Percentiles rank a stretch among this genome's conserved stretches.
These are phyloP conservation scores for Lotus japonicus DNA, from an alignment of 306 rosid species.

Conservation along the genomic window DNA sequence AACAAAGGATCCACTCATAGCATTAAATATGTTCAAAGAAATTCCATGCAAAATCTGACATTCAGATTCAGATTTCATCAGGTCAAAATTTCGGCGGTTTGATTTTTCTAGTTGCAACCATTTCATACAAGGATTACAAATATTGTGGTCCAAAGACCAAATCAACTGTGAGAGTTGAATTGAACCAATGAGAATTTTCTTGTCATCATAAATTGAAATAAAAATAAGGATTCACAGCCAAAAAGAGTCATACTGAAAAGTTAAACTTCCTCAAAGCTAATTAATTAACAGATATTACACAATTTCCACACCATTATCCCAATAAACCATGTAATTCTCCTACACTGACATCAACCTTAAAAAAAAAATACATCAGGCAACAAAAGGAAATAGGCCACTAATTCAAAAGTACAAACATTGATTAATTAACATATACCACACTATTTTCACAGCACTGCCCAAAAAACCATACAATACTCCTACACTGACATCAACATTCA, in stretches of 20 bases:
- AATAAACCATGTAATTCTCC: too few relatives aligned
- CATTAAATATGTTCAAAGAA: conserved; percentile 4
- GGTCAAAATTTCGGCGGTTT: conserved; percentile 1
- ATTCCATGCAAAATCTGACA: conserved; percentile 6
- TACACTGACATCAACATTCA: conserved; percentile 14
- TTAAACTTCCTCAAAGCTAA: too few relatives aligned
- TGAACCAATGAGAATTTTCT: neutral
- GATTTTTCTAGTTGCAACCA: conserved; percentile 11
- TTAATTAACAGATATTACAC: too few relatives aligned
- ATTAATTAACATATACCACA: neutral
- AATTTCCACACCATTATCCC: too few relatives aligned
- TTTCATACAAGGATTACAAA: neutral
- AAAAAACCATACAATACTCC: neutral
- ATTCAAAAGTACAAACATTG: conserved; percentile 12
- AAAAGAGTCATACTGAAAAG: too few relatives aligned
- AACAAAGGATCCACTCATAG: neutral
- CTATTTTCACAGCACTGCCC: neutral
- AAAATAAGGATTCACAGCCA: too few relatives aligned
- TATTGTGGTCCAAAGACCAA: neutral
- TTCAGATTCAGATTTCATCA: conserved; percentile 15
- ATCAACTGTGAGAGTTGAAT: neutral
- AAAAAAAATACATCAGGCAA: too few relatives aligned
- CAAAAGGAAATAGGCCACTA: neutral
- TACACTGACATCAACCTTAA: too few relatives aligned
- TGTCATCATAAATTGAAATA: too few relatives aligned